Evolutionary conservation across 2,329 filamentous ascomycete species (phyloP).

Genomic region (Colletotrichum euphorbiae): DNA sequence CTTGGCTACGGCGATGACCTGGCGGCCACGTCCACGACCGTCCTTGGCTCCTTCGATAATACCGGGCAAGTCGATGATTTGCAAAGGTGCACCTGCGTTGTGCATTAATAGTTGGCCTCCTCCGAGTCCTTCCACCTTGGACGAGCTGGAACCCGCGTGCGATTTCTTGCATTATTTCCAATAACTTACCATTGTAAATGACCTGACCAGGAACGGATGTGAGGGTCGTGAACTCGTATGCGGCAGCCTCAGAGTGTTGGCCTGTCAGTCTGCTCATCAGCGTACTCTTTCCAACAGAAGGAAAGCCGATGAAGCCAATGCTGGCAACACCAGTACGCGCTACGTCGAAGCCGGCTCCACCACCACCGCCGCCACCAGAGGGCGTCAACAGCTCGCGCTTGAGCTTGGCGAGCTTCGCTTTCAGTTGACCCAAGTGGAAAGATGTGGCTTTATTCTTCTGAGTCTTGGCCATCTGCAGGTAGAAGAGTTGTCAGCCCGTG

Average conservation of each 20-base stretch:
- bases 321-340: conserved; percentile 97
- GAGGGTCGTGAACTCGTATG: conserved; percentile 98
- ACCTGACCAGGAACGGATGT: conserved; percentile 98
- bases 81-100: conserved; percentile 81
- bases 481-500: conserved; percentile 12
- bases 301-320: conserved; percentile 97
- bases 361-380: conserved; percentile 83
- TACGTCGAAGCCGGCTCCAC: conserved; percentile 93
- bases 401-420: conserved; percentile 97
- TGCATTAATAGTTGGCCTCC: neutral
- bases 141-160: no score
- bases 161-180: no score
- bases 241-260: conserved; percentile 95
- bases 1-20: conserved; percentile 99
- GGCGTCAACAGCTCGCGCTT: conserved; percentile 96
- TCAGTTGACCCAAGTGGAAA: conserved; percentile 94
- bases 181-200: conserved; percentile 79
- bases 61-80: conserved; percentile 98
- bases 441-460: conserved; percentile 98
- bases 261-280: conserved; percentile 95
- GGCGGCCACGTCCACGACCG: conserved; percentile 94
- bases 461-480: conserved; percentile 85
- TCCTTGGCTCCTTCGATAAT: conserved; percentile 99
- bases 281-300: conserved; percentile 98
- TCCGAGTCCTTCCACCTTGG: no score